A percentile compares a stretch with the other conserved stretches of the same genome.
Conservation (phyloP, 202 grass and related monocot species). For the Musa balbisiana region DNA sequence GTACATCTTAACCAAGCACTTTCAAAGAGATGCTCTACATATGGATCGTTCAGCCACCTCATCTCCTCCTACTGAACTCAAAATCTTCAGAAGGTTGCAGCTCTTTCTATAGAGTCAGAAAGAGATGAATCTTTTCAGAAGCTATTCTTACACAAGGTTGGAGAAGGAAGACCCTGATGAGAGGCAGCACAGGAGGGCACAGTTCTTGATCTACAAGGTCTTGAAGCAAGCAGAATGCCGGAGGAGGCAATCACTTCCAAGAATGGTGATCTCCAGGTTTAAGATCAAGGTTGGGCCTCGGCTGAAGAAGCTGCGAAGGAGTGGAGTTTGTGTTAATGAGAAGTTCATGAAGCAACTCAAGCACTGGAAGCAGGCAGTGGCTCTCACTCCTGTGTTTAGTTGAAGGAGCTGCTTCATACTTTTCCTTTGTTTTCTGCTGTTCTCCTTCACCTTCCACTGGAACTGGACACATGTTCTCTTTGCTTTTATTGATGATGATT, state of each 20-base stretch:
- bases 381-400: neutral
- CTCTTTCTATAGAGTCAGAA: neutral
- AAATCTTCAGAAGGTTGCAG: no score
- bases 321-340: neutral
- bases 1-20: no score
- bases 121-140: conserved; percentile 3
- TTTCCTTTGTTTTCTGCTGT: no score
- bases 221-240: neutral
- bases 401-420: neutral
- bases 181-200: neutral
- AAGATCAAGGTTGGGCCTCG: neutral
- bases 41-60: no score
- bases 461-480: no score
- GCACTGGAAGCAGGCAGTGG: neutral
- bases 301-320: neutral
- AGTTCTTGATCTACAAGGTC: conserved; percentile 5
- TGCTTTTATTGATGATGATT: no score
- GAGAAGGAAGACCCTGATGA: conserved; percentile 7
- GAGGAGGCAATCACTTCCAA: neutral
- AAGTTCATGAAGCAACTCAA: neutral
- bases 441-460: no score
- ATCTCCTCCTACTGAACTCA: no score
- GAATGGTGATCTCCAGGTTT: neutral
- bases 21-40: no score
- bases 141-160: neutral